Conservation (phyloP, 345 rosid genomes). For the Corchorus olitorius region DNA sequence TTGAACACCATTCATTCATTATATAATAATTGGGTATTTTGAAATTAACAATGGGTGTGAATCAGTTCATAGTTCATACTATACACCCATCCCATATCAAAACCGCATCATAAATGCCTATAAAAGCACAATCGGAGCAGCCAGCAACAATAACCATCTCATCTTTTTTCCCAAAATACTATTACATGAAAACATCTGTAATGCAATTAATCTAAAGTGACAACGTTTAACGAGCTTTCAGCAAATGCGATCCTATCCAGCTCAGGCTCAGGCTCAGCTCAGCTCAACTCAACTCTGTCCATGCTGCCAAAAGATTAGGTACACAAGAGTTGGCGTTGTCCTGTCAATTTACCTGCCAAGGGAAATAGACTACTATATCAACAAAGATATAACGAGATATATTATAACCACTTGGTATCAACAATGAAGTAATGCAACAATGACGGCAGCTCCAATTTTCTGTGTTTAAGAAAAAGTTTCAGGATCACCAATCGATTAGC, state of each 20-base stretch:
- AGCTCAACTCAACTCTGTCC: background rate
- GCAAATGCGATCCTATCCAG: background rate
- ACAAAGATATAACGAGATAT: too few relatives aligned
- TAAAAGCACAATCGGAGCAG: conserved; percentile 4
- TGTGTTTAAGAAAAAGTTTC: background rate
- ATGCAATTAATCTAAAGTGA: background rate
- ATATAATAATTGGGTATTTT: background rate
- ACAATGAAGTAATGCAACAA: background rate
- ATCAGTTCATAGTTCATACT: background rate
- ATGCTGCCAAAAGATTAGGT: background rate
- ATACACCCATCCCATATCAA: background rate
- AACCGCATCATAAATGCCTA: background rate
- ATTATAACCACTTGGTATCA: background rate
- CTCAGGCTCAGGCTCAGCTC: too few relatives aligned
- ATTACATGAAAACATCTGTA: background rate
- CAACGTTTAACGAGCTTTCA: too few relatives aligned
- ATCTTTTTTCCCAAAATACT: background rate
- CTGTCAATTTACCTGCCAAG: background rate
- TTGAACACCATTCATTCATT: background rate
- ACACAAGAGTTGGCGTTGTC: background rate
- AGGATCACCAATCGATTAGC: background rate
- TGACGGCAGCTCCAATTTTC: background rate
- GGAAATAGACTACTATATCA: too few relatives aligned
- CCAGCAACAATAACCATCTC: conserved; percentile 12
- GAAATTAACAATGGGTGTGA: background rate